phyloP scores from a whole-genome alignment of 768 basidiomycete species.

The Hygrophoropsis aurantiaca region DNA sequence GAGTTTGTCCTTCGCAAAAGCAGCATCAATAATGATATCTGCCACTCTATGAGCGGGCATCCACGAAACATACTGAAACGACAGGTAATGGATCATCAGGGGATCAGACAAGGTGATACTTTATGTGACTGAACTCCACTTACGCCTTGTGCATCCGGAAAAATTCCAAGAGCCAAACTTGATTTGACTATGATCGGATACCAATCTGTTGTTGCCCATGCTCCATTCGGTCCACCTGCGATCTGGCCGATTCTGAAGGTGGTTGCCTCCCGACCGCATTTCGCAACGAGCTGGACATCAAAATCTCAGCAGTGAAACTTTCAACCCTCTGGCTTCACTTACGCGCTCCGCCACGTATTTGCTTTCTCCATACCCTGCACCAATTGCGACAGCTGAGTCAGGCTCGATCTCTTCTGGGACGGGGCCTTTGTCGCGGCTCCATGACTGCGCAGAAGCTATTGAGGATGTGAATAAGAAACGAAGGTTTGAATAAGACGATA shows the following conservation, averaged over 20 bases:
- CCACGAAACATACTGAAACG: conserved; percentile 39
- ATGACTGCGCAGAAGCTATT: conserved; percentile 31
- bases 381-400: conserved; percentile 33
- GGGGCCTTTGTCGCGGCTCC: conserved; percentile 25
- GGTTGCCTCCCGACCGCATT: conserved; percentile 35
- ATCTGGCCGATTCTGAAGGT: conserved; percentile 49
- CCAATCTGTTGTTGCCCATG: conserved; percentile 48
- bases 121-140: no score
- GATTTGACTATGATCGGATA: conserved; percentile 42
- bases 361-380: conserved; percentile 44
- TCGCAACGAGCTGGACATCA: conserved; percentile 31
- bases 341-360: conserved; percentile 46
- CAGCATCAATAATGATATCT: conserved; percentile 28
- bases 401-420: conserved; percentile 36
- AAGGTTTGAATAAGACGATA: conserved; percentile 22
- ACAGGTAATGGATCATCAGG: no score
- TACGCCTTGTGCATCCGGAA: conserved; percentile 32
- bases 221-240: conserved; percentile 38
- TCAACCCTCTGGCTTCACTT: conserved; percentile 4
- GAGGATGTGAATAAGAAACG: conserved; percentile 44
- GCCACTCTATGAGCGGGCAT: conserved; percentile 41
- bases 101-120: no score
- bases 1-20: conserved; percentile 12
- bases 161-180: conserved; percentile 26
- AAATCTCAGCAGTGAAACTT: background rate